These are phyloP conservation scores for Dryadomyces sulphureus DNA, from an alignment of 2,329 filamentous ascomycete genomes.

Conservation along the genomic window DNA sequence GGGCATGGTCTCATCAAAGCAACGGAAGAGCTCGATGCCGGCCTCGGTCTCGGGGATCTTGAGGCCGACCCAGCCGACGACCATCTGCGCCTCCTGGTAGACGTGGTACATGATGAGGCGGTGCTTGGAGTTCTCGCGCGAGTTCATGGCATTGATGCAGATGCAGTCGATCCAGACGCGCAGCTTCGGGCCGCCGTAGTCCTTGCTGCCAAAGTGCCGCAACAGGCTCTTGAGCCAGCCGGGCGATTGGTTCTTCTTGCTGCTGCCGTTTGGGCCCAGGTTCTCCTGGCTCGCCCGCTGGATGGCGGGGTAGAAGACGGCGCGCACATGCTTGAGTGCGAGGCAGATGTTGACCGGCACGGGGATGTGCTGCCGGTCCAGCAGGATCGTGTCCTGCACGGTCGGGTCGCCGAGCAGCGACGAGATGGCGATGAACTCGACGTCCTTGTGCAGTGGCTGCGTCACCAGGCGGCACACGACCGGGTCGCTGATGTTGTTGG, in stretches of 20 bases:
- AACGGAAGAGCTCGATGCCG: not conserved
- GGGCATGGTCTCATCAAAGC: not conserved
- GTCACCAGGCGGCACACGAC: not conserved
- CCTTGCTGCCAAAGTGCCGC: not conserved
- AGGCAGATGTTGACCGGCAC: not conserved
- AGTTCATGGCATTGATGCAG: not conserved
- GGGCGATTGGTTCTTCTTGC: not conserved
- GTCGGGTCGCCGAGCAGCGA: constrained; percentile 1
- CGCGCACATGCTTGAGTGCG: not conserved
- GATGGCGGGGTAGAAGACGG: not conserved
- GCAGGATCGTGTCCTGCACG: not conserved
- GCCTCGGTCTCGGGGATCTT: not conserved
- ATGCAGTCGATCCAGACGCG: constrained; percentile 2
- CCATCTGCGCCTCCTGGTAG: constrained; percentile 1
- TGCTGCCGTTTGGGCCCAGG: not conserved
- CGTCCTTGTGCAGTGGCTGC: not conserved
- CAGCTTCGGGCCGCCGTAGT: not conserved
- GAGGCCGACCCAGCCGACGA: not conserved
- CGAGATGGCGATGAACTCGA: constrained; percentile 1
- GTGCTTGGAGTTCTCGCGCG: not conserved
- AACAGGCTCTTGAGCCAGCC: not conserved
- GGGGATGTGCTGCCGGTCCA: not conserved
- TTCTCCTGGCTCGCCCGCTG: not conserved
- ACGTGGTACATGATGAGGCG: constrained; percentile 1
- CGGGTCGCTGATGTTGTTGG: not conserved